A percentile compares a stretch with the other conserved stretches of the same genome.
Evolutionary conservation across 495 filamentous ascomycete species (phyloP).

Genomic region (Talaromyces trachyspermus): DNA sequence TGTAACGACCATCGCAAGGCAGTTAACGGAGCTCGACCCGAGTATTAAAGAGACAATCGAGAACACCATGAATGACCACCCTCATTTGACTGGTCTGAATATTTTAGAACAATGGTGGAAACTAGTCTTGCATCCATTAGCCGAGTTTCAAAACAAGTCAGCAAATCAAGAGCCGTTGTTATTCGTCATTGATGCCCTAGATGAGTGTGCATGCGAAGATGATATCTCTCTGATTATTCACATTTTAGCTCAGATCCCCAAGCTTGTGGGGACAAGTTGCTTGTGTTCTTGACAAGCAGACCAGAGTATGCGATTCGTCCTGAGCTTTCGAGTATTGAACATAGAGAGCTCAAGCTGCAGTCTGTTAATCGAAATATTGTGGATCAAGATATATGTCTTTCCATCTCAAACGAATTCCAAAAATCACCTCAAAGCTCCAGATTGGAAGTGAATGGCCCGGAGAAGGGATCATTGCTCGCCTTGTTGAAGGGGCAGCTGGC

Average conservation of each 20-base stretch:
- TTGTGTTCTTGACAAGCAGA: conserved; percentile 21
- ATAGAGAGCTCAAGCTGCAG: conserved; percentile 18
- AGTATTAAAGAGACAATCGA: conserved; percentile 1
- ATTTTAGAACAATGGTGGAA: conserved; percentile 31
- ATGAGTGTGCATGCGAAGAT: conserved; percentile 15
- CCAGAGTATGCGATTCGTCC: conserved; percentile 19
- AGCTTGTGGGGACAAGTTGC: conserved; percentile 13
- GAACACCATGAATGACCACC: no score
- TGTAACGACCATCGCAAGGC: conserved; percentile 12
- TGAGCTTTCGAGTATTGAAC: conserved; percentile 12
- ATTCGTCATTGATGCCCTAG: conserved; percentile 17
- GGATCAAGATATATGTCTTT: conserved; percentile 11
- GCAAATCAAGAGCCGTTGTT: conserved; percentile 1
- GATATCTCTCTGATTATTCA: conserved; percentile 14
- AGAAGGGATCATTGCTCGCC: conserved; percentile 13
- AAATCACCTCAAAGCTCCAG: no score
- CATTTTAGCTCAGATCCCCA: conserved; percentile 7
- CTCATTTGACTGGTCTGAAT: no score
- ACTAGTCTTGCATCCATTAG: conserved; percentile 31
- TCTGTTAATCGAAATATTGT: conserved; percentile 17
- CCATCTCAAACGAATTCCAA: conserved; percentile 8
- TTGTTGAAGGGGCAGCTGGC: conserved; percentile 30
- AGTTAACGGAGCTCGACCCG: no score
- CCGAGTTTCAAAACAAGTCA: not conserved
- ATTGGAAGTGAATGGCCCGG: conserved; percentile 29